Conservation (phyloP, 768 basidiomycete species). For the Tephrocybe sp. region DNA sequence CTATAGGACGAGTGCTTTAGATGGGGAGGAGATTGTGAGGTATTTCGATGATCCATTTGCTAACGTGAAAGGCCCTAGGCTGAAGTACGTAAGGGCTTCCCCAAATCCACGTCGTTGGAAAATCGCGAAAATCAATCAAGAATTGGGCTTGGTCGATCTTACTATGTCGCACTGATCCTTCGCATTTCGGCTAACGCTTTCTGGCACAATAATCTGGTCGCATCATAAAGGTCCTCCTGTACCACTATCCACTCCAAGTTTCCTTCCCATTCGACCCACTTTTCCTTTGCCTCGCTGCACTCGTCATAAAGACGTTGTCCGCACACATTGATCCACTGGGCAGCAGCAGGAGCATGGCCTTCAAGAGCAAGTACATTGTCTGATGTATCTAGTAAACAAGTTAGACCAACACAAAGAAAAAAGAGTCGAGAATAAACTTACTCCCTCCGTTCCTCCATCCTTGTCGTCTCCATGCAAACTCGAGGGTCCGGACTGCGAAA, state of each 20-base stretch:
- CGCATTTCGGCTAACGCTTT: neutral
- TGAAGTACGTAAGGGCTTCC: too few species aligned
- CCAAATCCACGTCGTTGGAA: too few species aligned
- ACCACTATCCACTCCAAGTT: neutral
- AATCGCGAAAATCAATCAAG: too few species aligned
- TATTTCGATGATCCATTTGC: too few species aligned
- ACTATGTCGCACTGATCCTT: too few species aligned
- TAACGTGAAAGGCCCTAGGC: too few species aligned
- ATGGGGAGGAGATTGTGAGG: too few species aligned
- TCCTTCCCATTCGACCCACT: neutral
- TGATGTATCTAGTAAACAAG: neutral
- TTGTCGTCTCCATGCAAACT: neutral
- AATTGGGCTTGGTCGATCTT: too few species aligned
- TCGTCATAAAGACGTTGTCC: neutral
- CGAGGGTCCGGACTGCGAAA: neutral
- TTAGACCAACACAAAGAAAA: neutral
- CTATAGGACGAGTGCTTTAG: too few species aligned
- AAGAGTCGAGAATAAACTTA: neutral
- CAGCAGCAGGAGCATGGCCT: neutral
- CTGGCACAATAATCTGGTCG: neutral
- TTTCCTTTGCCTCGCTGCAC: neutral
- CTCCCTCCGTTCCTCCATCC: neutral
- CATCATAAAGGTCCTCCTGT: neutral
- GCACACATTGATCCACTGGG: neutral
- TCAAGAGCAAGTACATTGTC: neutral